Evolutionary conservation across 441 rosid genomes (phyloP), one percentile per base, ranked within the genome.

Genomic region (Populus hybrid): DNA sequence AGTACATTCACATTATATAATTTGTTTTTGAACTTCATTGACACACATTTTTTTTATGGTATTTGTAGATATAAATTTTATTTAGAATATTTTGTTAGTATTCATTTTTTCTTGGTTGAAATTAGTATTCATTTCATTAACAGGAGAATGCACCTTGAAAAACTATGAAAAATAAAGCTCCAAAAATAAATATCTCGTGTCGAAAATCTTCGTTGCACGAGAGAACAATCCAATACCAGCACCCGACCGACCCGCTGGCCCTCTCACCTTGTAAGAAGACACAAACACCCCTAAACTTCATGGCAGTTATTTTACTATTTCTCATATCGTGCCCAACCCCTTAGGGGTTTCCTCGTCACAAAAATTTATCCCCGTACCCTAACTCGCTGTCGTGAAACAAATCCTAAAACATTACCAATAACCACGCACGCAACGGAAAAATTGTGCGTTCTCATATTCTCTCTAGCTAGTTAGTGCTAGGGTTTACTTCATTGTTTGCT

Each of bases 401-500:
- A 50, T 30, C 42, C 23, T 24, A 24, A 9, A 30, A 54, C 6
- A 8, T 8, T n/a, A 38, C 14, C 72, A 70, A 2, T 36, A 24
- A 26, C 30, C 21, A 28, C 24, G 50, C 16, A 21, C 66, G 18
- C 12, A 70, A 63, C 18, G 1, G 0, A 1, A 1, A 0, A 16
- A 6, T 75, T 46, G 57, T 35, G 10, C 23, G 20, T 16, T 65
- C 63, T 32, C 71, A 11, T 42, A 30, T 8, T 66, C 38, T 66
- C 42, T 23, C 30, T 20, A 5, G 57, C 5, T 23, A 10, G 57
- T 23, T 20, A 30, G 74, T 72, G 38, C 65, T 73, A 70, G 85
- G 83, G 77, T 76, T 79, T 73, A 8, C 24, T 42, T 11, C 20
- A 38, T 64, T 61, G 35, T 34, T 28, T 28, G 71, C 14, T 42